Conservation (phyloP, 352 stramenopile species). For the Globisporangium iwayamae region DNA sequence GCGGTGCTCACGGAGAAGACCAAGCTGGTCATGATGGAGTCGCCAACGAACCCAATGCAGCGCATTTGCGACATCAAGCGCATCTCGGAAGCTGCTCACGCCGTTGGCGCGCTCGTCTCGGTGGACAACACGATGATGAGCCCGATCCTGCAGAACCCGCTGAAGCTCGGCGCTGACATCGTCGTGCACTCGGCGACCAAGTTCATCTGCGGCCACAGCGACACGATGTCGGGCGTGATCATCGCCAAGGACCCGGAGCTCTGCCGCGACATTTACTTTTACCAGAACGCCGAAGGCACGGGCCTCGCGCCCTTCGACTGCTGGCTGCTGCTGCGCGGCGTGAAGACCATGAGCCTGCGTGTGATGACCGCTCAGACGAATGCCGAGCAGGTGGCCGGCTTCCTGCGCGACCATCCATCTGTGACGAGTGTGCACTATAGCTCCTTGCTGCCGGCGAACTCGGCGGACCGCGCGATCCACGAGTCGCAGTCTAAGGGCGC, state of each 20-base stretch:
- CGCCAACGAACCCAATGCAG: conserved; percentile 95
- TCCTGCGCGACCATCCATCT: conserved; percentile 77
- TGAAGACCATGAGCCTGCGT: conserved; percentile 89
- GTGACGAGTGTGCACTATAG: conserved; percentile 93
- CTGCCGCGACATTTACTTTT: conserved; percentile 86
- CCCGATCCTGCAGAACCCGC: conserved; percentile 93
- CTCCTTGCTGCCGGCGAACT: conserved; percentile 64
- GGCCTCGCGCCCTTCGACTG: conserved; percentile 88
- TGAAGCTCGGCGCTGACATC: conserved; percentile 93
- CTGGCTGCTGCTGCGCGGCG: conserved; percentile 84
- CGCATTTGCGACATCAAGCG: conserved; percentile 92
- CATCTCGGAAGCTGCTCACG: conserved; percentile 80
- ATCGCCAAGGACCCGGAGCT: conserved; percentile 81
- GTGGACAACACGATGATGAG: conserved; percentile 97
- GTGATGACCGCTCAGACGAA: conserved; percentile 86
- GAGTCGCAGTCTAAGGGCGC: conserved; percentile 78
- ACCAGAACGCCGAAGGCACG: conserved; percentile 89
- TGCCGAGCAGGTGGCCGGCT: conserved; percentile 86
- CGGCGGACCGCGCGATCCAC: conserved; percentile 76
- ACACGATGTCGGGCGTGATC: conserved; percentile 94
- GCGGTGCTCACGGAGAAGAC: conserved; percentile 65
- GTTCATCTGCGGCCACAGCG: conserved; percentile 96
- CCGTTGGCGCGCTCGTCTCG: conserved; percentile 74
- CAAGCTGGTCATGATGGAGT: conserved; percentile 96
- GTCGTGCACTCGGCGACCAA: conserved; percentile 98